Percentiles rank a stretch among this genome's conserved stretches.
These are phyloP conservation scores for Achaetomiella virescens DNA, from an alignment of 495 filamentous ascomycete genomes.

Conservation along the genomic window DNA sequence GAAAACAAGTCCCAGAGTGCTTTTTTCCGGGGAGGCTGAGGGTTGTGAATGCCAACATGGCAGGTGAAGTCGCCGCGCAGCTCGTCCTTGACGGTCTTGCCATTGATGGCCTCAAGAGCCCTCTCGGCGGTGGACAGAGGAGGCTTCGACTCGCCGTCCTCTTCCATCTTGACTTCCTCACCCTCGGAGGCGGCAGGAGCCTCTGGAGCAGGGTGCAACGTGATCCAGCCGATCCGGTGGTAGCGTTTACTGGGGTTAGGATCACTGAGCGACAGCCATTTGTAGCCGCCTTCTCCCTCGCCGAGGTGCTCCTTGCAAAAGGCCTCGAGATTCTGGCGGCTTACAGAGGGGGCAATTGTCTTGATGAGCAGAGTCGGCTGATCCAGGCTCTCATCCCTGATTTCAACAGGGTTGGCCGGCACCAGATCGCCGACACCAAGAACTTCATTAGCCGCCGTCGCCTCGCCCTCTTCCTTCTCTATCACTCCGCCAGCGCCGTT, in stretches of 20 bases:
- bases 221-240: conserved; percentile 97
- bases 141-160: conserved; percentile 37
- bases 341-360: conserved; percentile 94
- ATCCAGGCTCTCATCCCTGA: conserved; percentile 73
- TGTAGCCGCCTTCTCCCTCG: conserved; percentile 78
- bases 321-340: conserved; percentile 81
- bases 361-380: conserved; percentile 95
- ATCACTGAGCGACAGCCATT: conserved; percentile 88
- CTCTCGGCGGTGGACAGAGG: conserved; percentile 62
- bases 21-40: conserved; percentile 85
- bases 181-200: conserved; percentile 52
- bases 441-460: conserved; percentile 82
- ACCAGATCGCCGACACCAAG: conserved; percentile 85
- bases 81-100: conserved; percentile 92
- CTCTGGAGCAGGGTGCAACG: conserved; percentile 75
- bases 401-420: conserved; percentile 68
- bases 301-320: conserved; percentile 90
- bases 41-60: conserved; percentile 92
- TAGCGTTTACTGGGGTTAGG: conserved; percentile 95
- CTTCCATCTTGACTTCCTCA: conserved; percentile 58
- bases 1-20: conserved; percentile 96
- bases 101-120: conserved; percentile 86
- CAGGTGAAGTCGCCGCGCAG: conserved; percentile 91
- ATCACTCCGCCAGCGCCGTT: conserved; percentile 80
- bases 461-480: conserved; percentile 93